phyloP scores from a whole-genome alignment of 768 basidiomycete genomes.

The Galerina sulciceps region DNA sequence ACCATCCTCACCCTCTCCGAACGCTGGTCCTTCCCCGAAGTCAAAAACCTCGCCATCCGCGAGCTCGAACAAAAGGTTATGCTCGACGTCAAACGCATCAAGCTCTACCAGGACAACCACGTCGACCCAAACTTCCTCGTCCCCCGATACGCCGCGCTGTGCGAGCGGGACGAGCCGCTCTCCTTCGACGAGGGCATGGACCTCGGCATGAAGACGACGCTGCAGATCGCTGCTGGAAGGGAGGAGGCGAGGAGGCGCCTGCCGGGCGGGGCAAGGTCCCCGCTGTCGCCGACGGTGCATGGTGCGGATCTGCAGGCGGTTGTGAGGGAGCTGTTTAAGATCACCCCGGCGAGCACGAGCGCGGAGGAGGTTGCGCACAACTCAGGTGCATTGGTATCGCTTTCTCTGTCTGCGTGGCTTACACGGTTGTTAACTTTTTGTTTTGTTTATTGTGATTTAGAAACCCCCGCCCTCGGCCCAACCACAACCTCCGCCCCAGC shows the following conservation, averaged over 20 bases:
- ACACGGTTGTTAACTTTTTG: slow-evolving; percentile 6
- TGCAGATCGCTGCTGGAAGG: slow-evolving; percentile 56
- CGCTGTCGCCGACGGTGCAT: slow-evolving; percentile 35
- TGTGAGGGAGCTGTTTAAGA: slow-evolving; percentile 33
- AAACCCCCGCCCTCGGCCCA: neutral
- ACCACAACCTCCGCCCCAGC: slow-evolving; percentile 4
- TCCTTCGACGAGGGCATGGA: slow-evolving; percentile 54
- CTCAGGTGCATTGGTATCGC: slow-evolving; percentile 40
- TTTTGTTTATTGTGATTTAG: slow-evolving; percentile 10
- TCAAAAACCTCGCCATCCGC: slow-evolving; percentile 56
- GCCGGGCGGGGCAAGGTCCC: slow-evolving; percentile 36
- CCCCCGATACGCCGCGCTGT: slow-evolving; percentile 55
- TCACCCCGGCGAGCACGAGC: slow-evolving; percentile 3
- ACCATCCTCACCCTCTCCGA: slow-evolving; percentile 56
- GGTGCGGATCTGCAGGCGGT: slow-evolving; percentile 36
- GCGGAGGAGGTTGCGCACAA: slow-evolving; percentile 11
- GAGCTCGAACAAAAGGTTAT: slow-evolving; percentile 53
- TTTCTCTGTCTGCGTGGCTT: slow-evolving; percentile 16
- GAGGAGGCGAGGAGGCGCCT: slow-evolving; percentile 44
- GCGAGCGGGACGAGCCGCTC: slow-evolving; percentile 54
- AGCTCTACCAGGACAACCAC: slow-evolving; percentile 54
- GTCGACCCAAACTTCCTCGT: slow-evolving; percentile 55
- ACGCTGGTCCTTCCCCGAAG: slow-evolving; percentile 57
- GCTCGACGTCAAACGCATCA: slow-evolving; percentile 55
- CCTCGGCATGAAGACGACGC: slow-evolving; percentile 60